Base-by-base conservation (phyloP, 2,329 filamentous ascomycete genomes). In the Colletotrichum abscissum region DNA sequence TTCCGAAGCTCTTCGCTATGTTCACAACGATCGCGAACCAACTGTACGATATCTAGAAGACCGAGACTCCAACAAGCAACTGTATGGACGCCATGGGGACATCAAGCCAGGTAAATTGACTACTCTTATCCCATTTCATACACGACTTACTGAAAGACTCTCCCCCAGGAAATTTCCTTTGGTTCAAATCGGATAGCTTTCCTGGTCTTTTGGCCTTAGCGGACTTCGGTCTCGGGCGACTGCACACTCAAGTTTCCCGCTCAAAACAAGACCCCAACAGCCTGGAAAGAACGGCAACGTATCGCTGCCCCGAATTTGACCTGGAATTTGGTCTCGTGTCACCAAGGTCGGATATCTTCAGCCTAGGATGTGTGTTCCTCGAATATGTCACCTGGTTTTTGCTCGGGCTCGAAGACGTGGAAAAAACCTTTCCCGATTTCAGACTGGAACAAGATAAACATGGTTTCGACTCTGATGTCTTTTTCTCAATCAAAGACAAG, bases 221-320 rank as follows among this genome's bases (percentile, higher is more conserved):
- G 0, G 63, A 72, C 7, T 72, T 72, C 5, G 69, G 69, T 0
- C 49, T 72, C 1, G 69, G 63, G 19, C 49, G 63, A 8, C 1
- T 72, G 22, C 69, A 68, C 8, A 72, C 69, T 0, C 63, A 72
- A 5, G 63, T 57, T 1, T 67, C 69, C 7, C 56, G 49, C 14
- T 67, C 56, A 1, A 67, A 62, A 19, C 69, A 68, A 38, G 69
- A 72, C 4, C 69, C 69, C 35, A 63, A 16, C 14, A 67, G 57
- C 9, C 3, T 72, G 5, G 69, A 72, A 24, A 56, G 69, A 42
- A 76, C 80, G 0, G 79, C 78, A 8, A 83, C 83, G 0, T 86
- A 85, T 30, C 79, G 78, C n/a, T 81, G 84, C 0, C 84, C 84
- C 6, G 84, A 86, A 26, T 79, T 79, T 33, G 78, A 80, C 5